A percentile compares a stretch with the other conserved stretches of the same genome.
phyloP scores from a whole-genome alignment of 768 basidiomycete species.

The Boletus pseudo-olivaceus region DNA sequence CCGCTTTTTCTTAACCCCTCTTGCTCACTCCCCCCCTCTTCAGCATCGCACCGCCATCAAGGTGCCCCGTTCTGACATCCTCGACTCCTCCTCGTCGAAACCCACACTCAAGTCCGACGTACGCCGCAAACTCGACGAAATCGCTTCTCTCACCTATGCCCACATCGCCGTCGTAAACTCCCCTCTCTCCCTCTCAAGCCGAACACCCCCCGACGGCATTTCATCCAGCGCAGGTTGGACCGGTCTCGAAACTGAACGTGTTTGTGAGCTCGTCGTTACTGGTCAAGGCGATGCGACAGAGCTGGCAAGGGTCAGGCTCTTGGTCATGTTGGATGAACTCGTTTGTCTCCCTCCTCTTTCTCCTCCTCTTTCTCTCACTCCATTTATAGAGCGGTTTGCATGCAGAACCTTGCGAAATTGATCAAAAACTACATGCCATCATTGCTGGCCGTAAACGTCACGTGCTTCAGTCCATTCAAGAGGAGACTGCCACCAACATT shows the following conservation, averaged over 20 bases:
- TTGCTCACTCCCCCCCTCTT: conserved; percentile 11
- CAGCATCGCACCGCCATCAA: conserved; percentile 86
- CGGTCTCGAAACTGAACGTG: conserved; percentile 90
- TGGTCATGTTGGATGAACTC: conserved; percentile 94
- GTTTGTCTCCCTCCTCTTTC: conserved; percentile 45
- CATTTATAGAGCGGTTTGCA: conserved; percentile 76
- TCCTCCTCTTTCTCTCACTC: neutral
- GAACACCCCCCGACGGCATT: conserved; percentile 75
- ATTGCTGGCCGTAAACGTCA: conserved; percentile 86
- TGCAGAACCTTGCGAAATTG: conserved; percentile 88
- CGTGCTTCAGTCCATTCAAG: conserved; percentile 87
- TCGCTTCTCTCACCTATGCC: conserved; percentile 87
- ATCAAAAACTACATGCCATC: conserved; percentile 90
- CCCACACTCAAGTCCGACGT: conserved; percentile 81
- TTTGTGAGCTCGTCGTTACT: conserved; percentile 89
- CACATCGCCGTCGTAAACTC: conserved; percentile 94
- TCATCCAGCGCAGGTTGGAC: conserved; percentile 78
- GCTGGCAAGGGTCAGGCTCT: conserved; percentile 81
- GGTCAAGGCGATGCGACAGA: conserved; percentile 88
- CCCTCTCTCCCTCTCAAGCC: conserved; percentile 66
- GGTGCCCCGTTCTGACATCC: conserved; percentile 88
- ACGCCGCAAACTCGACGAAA: conserved; percentile 84
- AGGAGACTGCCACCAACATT: conserved; percentile 96
- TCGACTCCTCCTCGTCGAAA: conserved; percentile 78
- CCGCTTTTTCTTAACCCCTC: conserved; percentile 2